Evolutionary conservation across 2,329 filamentous ascomycete species (phyloP), one percentile per base, ranked within the genome.

Genomic region (Penicillium fuscoglaucum): DNA sequence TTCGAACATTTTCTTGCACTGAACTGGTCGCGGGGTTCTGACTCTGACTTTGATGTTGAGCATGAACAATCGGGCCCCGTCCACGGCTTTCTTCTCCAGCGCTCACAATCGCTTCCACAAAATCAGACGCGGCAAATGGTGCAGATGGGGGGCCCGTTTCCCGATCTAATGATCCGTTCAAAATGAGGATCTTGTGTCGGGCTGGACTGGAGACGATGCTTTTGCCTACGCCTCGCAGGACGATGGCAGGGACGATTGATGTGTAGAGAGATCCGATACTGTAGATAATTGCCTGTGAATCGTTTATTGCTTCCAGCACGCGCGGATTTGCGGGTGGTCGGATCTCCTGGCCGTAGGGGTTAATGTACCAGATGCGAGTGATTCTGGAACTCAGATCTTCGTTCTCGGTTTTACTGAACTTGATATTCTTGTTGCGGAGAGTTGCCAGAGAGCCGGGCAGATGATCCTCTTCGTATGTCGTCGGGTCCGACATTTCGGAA

Each of bases 281-380:
- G 77, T 96, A 98, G 46, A 98, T 85, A 9, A 97, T 82, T 1
- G 86, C 87, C 56, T 86, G 83, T 0, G 90, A 83, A 1, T 78
- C 77, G 17, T 79, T 78, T 1, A 98, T 74, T 0, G 91, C 86
- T 8, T 86, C 83, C 0, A 96, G 68, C 0, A 93, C 91, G 51
- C 91, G 87, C 0, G 91, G 87, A 68, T 96, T 98, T 2, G 91
- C 90, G 0, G 87, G 84, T 0, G 93, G 90, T 19, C 88, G 86
- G 65, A 98, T 97, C 75, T 97, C 93, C 72, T 97, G 91, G n/a
- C 93, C 93, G 73, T 97, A 98, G 0, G 93, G 93, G 70, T 97
- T 98, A 78, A 98, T 98, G 78, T 98, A 98, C 91, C 92, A 98
- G 33, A 98, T 83, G 2, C 93, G 80, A 55, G 87, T 82, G 66